Evolutionary conservation across 306 rosid species (phyloP), one percentile per base, ranked within the genome.

Genomic region (Prunus armeniaca): DNA sequence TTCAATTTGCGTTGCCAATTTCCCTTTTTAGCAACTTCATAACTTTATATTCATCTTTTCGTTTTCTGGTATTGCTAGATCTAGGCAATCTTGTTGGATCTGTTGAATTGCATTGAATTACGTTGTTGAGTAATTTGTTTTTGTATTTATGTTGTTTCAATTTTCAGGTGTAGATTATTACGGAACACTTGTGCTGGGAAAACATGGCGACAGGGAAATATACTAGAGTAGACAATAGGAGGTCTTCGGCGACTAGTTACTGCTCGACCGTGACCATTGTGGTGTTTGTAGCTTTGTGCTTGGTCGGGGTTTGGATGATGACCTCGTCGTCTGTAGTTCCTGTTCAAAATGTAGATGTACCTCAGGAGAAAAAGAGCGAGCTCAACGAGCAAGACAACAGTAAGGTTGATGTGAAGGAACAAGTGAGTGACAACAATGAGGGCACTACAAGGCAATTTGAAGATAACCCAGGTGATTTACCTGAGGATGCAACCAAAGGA

Each of bases 221-320:
- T 84, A 81, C 84, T 15, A 85, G 97, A 82, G 75, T 92, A 34
- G 98, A 95, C 72, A 86, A 81, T 60, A 83, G 85, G 77, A 85
- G 92, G 75, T 69, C 97, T 12, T 17, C 93, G 1, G 71, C 96
- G 19, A 83, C 92, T 78, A 83, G 93, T 75, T 89, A 90, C 86
- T 88, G 96, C 85, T 95, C 98, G 9, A 86, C 96, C 2, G 91
- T 90, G 79, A 86, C 97, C 19, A 87, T 95, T 79, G 96, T 88
- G 52, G 91, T 89, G 76, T 90, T 95, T 76, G 97, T 95, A 79
- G 97, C 91, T 20, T 78, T 95, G 79, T 90, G 93, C 69, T 84
- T 95, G 90, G 94, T 90, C 55, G 98, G 97, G 57, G 71, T 92
- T 78, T 95, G 98, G 98, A 92, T 95, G 97, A 84, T 95, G 91